Conservation (phyloP, 108 stramenopile genomes). For the Pseudonitzschia multistriata region DNA sequence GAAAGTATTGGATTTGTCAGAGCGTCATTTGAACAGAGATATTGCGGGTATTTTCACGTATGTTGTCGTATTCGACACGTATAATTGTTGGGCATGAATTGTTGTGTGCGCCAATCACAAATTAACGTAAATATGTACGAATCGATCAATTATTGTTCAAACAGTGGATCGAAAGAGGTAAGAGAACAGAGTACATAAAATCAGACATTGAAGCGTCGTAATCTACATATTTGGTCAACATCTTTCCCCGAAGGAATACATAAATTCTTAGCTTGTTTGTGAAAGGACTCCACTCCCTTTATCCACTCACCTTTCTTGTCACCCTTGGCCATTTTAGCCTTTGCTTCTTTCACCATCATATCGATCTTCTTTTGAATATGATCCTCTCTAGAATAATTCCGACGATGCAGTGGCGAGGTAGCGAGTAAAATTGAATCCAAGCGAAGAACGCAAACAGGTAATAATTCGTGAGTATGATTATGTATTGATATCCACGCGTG, state of each 20-base stretch:
- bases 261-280: too few species aligned
- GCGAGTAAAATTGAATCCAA: not conserved
- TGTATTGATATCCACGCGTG: not conserved
- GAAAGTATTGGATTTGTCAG: not conserved
- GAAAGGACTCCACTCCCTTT: not conserved
- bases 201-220: too few species aligned
- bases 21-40: not conserved
- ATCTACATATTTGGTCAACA: too few species aligned
- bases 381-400: conserved; percentile 45
- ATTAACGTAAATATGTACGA: not conserved
- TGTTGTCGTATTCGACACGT: not conserved
- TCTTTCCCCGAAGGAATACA: too few species aligned
- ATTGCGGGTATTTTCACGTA: not conserved
- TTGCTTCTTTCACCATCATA: conserved; percentile 77
- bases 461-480: too few species aligned
- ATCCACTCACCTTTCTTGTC: conserved; percentile 90
- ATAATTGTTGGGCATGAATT: not conserved
- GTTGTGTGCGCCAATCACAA: conserved; percentile 8
- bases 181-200: not conserved
- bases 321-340: conserved; percentile 91
- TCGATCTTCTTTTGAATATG: conserved; percentile 81
- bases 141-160: not conserved
- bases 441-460: not conserved
- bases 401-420: not conserved
- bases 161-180: not conserved